phyloP scores from a whole-genome alignment of 1,139 yeast species.

The Arxiozyma slooffiae region DNA sequence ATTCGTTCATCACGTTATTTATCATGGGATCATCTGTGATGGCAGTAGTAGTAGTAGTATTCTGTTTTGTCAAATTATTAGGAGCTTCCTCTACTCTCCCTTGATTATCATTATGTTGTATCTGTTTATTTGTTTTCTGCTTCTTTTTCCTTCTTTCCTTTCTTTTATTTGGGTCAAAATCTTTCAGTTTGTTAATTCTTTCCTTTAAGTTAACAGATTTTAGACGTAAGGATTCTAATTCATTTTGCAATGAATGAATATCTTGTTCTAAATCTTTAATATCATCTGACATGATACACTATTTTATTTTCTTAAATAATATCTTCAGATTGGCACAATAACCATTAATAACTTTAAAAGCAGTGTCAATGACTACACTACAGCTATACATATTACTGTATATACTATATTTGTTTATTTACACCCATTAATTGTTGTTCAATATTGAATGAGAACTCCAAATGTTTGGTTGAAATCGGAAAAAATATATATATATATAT shows the following conservation, averaged over 20 bases:
- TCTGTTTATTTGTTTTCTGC: neutral
- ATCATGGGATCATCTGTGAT: neutral
- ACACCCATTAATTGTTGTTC: neutral
- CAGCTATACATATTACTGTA: too few relatives aligned
- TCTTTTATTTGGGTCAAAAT: constrained; percentile 4
- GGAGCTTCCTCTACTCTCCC: neutral
- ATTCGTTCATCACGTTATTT: constrained; percentile 15
- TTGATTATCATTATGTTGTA: neutral
- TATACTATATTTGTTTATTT: too few relatives aligned
- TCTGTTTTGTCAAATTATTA: too few relatives aligned
- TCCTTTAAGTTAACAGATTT: constrained; percentile 8
- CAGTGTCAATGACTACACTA: too few relatives aligned
- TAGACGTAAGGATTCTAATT: constrained; percentile 12
- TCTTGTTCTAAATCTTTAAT: constrained; percentile 23
- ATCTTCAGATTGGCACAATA: too few relatives aligned
- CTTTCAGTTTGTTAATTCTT: constrained; percentile 1
- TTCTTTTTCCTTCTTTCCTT: neutral
- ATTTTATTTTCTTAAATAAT: too few relatives aligned
- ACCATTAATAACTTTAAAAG: too few relatives aligned
- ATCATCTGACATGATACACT: neutral
- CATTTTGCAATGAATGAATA: constrained; percentile 21
- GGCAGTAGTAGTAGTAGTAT: too few relatives aligned
- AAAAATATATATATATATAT: too few relatives aligned
- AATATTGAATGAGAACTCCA: neutral
- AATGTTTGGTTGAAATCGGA: neutral